Base-by-base conservation (phyloP, 805 yeast genomes). In the Lipomyces sp. region DNA sequence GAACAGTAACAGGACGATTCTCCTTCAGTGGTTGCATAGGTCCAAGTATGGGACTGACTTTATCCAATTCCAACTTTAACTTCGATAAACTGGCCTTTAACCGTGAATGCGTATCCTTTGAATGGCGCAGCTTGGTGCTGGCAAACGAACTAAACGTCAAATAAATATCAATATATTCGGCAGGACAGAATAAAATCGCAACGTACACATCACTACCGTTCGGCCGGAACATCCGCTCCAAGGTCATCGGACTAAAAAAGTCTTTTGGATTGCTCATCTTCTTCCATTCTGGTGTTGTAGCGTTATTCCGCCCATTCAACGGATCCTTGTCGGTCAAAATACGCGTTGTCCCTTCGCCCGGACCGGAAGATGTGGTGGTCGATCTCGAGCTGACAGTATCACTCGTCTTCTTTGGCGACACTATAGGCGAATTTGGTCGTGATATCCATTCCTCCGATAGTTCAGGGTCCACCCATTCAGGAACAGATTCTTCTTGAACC, bases 381-480 rank as follows among this genome's bases (percentile, higher is more conserved):
- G 34, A n/a, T 2, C 34, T 48, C 56, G 64, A 58, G 29, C 64
- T 53, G 10, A 32, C 48, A 10, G 37, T 50, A 32, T n/a, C 59
- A 11, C 30, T 39, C 8, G 57, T 42, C 48, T 53, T 63, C 32
- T 50, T 39, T 37, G 39, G 42, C 30, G 50, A 11, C 62, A 39
- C 24, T 10, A 39, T 62, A 32, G 69, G 69, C 24, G 70, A 65
- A 45, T 53, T 62, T 6, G 71, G 71, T 42, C 60, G 63, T 0
- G 71, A 65, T 15, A 68, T 63, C 71, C 71, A 68, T 29, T 68
- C 71, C 45, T 68, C 70, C 6, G 71, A 68, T 3, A 68, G 64
- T 62, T 68, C 71, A 3, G 67, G 60, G 35, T 66, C 71, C 15
- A 48, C 60, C 71, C 71, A 68, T 2, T 65, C 67, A 13, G 69